These are phyloP conservation scores for Arthroderma sp. DNA, from an alignment of 2,329 filamentous ascomycete species.

Conservation along the genomic window DNA sequence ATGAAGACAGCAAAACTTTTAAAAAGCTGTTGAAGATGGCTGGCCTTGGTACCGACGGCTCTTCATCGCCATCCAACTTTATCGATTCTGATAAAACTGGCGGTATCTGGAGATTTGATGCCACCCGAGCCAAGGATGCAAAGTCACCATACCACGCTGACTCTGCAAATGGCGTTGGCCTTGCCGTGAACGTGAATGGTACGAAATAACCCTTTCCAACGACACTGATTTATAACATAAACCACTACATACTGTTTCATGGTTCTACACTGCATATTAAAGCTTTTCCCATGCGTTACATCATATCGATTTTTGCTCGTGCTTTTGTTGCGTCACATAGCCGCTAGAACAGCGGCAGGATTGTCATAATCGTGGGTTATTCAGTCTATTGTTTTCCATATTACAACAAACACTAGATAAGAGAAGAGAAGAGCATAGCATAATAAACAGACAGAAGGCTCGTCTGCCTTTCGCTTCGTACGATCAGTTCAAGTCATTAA, in stretches of 20 bases:
- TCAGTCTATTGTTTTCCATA: not conserved
- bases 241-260: not conserved
- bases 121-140: constrained; percentile 38
- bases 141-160: constrained; percentile 33
- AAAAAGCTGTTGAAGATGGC: constrained; percentile 30
- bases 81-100: constrained; percentile 55
- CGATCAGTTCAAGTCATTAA: not conserved
- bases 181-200: constrained; percentile 14
- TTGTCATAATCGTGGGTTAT: not conserved
- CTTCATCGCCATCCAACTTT: constrained; percentile 13
- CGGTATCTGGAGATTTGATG: constrained; percentile 59
- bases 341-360: not conserved
- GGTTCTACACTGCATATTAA: not conserved
- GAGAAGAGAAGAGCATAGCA: not conserved
- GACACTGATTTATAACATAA: not conserved
- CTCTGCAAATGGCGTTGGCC: constrained; percentile 31
- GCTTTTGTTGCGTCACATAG: not conserved
- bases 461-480: not conserved
- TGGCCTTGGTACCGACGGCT: constrained; percentile 24
- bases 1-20: constrained; percentile 28
- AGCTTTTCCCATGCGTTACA: not conserved
- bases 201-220: not conserved
- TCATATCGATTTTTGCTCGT: not conserved
- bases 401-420: not conserved
- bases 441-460: not conserved